Percentiles rank a stretch among this genome's conserved stretches.
Evolutionary conservation across 805 yeast genomes (phyloP).

Genomic region (Kuraishia piskuri): DNA sequence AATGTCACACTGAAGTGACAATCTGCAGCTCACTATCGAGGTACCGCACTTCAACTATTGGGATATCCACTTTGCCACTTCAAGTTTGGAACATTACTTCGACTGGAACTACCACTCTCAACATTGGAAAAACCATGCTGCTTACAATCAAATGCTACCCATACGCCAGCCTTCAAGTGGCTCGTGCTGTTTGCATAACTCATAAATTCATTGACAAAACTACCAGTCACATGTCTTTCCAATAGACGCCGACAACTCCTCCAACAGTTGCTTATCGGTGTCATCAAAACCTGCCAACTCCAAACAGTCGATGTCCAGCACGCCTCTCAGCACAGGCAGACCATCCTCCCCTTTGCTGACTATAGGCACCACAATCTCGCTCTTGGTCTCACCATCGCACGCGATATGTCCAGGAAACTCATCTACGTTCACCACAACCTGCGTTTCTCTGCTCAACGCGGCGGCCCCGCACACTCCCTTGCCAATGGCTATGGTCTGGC

Average conservation of each 20-base stretch:
- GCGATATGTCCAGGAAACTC: conserved; percentile 90
- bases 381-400: conserved; percentile 90
- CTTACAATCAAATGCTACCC: too few species aligned
- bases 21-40: too few species aligned
- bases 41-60: too few species aligned
- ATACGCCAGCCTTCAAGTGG: too few species aligned
- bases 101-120: too few species aligned
- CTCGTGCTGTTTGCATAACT: too few species aligned
- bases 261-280: conserved; percentile 50
- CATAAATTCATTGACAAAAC: neutral
- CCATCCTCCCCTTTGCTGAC: conserved; percentile 20
- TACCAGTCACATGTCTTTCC: conserved; percentile 46
- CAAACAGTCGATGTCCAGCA: conserved; percentile 79
- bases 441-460: conserved; percentile 50
- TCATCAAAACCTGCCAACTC: conserved; percentile 58
- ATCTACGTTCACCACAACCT: conserved; percentile 71
- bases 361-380: conserved; percentile 91
- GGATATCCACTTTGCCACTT: too few species aligned
- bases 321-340: conserved; percentile 42
- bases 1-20: too few species aligned
- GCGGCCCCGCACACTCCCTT: conserved; percentile 92
- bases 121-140: too few species aligned
- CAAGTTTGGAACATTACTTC: too few species aligned
- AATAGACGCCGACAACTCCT: conserved; percentile 45
- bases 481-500: conserved; percentile 74